Percentiles rank a stretch among this genome's conserved stretches.
Conservation (phyloP, 148 eudicot species). For the Vaccinium myrtillus region DNA sequence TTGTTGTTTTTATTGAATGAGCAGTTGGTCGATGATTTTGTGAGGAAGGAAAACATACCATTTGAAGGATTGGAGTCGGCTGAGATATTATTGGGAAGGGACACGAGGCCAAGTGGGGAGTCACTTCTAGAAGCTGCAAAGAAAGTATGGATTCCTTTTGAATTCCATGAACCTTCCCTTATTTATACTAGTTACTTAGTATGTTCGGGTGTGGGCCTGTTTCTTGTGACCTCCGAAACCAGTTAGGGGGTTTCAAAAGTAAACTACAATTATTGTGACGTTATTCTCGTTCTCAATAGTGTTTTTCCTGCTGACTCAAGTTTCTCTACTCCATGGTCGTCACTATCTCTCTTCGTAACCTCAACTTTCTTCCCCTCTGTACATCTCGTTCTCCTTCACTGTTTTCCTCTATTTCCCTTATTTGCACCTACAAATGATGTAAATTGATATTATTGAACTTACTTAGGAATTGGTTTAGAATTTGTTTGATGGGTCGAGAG, state of each 20-base stretch:
- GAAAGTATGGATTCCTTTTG: conserved; percentile 43
- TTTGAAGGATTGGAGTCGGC: conserved; percentile 45
- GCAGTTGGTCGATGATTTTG: conserved; percentile 78
- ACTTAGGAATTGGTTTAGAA: neutral
- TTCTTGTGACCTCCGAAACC: conserved; percentile 1
- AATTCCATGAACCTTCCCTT: neutral
- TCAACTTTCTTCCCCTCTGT: neutral
- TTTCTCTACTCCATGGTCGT: neutral
- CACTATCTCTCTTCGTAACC: too few species aligned
- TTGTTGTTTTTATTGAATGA: neutral
- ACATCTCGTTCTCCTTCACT: neutral
- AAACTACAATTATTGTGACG: neutral
- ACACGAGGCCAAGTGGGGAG: conserved; percentile 95
- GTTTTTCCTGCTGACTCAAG: neutral
- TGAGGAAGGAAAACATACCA: conserved; percentile 63
- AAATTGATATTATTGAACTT: neutral
- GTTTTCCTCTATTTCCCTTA: neutral
- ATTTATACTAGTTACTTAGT: neutral
- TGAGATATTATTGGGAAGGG: conserved; percentile 81
- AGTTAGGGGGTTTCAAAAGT: neutral
- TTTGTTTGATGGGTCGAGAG: neutral
- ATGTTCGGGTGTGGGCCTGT: neutral
- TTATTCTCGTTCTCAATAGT: neutral
- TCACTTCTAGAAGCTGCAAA: conserved; percentile 84
- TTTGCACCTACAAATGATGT: neutral